Percentiles rank a stretch among this genome's conserved stretches.
phyloP scores from a whole-genome alignment of 495 filamentous ascomycete genomes.

The Friedmanniomyces endolithicus region DNA sequence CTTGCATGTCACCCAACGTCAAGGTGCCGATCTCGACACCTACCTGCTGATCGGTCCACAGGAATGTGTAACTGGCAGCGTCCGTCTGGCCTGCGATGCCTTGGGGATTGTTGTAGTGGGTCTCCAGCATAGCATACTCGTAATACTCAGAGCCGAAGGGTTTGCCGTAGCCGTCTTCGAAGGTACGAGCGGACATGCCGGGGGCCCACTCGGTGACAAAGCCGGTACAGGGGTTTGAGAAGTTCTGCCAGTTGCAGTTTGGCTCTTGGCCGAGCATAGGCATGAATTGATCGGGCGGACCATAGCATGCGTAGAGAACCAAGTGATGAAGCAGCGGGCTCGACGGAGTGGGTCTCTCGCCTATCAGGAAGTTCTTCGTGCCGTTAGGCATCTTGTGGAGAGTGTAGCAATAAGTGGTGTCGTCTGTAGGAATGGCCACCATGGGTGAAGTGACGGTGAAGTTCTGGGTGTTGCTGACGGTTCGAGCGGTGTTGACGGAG shows the following conservation, averaged over 20 bases:
- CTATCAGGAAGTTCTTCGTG: neutral
- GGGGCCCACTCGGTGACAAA: constrained; percentile 11
- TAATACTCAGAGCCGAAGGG: constrained; percentile 3
- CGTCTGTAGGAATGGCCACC: constrained; percentile 1
- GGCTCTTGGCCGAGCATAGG: constrained; percentile 5
- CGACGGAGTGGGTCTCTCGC: neutral
- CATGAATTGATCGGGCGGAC: neutral
- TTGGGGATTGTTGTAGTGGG: constrained; percentile 8
- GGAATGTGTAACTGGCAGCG: constrained; percentile 1
- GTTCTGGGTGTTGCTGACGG: constrained; percentile 2
- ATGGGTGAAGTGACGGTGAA: neutral
- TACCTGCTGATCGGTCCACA: constrained; percentile 2
- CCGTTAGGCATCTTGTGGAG: constrained; percentile 6
- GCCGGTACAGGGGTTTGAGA: constrained; percentile 7
- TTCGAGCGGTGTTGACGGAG: neutral
- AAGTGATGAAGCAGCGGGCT: constrained; percentile 6
- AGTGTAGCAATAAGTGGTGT: constrained; percentile 9
- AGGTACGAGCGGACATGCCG: constrained; percentile 8
- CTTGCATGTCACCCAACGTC: constrained; percentile 9
- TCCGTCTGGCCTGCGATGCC: neutral
- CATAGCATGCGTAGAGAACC: constrained; percentile 8
- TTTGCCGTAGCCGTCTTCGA: constrained; percentile 8
- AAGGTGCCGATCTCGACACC: constrained; percentile 8
- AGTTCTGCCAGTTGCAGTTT: constrained; percentile 6
- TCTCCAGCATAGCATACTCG: constrained; percentile 9